phyloP scores from a whole-genome alignment of 2,329 filamentous ascomycete genomes.

The Blastomyces gilchristii region DNA sequence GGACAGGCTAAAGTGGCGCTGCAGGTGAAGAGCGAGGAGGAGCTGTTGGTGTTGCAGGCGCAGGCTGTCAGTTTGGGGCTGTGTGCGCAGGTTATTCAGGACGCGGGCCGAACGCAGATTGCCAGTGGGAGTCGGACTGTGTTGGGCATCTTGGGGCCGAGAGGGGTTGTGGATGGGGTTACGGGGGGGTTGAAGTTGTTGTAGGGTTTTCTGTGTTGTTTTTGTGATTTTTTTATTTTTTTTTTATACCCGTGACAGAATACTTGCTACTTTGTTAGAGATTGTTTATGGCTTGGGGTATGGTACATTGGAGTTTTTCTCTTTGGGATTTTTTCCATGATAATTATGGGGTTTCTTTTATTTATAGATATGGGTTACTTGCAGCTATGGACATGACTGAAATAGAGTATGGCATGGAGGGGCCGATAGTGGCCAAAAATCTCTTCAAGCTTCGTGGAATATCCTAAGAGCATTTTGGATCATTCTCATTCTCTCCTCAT shows the following conservation, averaged over 20 bases:
- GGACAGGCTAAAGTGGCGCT: constrained; percentile 93
- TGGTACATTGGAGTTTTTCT: background rate
- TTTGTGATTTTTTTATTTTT: background rate
- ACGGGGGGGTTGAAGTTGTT: constrained; percentile 77
- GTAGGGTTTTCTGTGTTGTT: constrained; percentile 33
- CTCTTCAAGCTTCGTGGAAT: background rate
- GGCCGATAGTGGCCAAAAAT: background rate
- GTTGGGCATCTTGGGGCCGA: constrained; percentile 71
- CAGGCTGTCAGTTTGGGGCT: constrained; percentile 74
- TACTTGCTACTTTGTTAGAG: background rate
- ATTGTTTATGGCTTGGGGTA: background rate
- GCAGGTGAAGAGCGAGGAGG: constrained; percentile 77
- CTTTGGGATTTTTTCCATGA: background rate
- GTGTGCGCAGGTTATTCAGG: constrained; percentile 80
- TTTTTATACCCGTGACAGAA: background rate
- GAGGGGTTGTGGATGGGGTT: constrained; percentile 68
- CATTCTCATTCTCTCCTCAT: background rate
- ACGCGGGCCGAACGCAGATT: constrained; percentile 96
- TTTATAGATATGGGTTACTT: background rate
- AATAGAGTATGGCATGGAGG: background rate
- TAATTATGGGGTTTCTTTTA: background rate
- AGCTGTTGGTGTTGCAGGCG: constrained; percentile 62
- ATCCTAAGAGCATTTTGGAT: too few relatives aligned
- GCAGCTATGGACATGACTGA: background rate
- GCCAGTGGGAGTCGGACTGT: constrained; percentile 87